These are phyloP conservation scores for Limtongia smithiae DNA, from an alignment of 805 yeast genomes.

Conservation along the genomic window DNA sequence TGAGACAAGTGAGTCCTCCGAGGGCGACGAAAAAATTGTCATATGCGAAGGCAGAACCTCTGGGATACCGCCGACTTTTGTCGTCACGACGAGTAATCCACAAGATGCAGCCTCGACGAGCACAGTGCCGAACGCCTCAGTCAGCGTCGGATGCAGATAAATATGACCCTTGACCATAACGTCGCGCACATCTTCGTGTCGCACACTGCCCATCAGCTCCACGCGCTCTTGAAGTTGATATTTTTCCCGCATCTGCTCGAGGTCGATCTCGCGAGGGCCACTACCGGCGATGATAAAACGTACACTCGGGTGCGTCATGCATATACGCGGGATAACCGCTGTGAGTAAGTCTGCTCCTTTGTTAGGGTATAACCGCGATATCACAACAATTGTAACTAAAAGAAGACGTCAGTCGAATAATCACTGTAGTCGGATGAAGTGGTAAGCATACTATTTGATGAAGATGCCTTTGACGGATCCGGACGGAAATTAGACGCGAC, in stretches of 20 bases:
- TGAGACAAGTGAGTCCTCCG: slow-evolving; percentile 73
- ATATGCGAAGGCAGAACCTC: slow-evolving; percentile 90
- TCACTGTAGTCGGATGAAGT: too few relatives aligned
- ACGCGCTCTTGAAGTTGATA: slow-evolving; percentile 84
- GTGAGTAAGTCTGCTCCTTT: slow-evolving; percentile 90
- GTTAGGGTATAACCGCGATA: slow-evolving; percentile 88
- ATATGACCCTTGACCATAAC: slow-evolving; percentile 93
- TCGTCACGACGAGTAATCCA: slow-evolving; percentile 88
- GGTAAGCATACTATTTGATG: slow-evolving; percentile 38
- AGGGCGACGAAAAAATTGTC: slow-evolving; percentile 88
- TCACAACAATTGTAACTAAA: slow-evolving; percentile 73
- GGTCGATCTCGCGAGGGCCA: slow-evolving; percentile 91
- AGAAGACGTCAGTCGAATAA: background rate
- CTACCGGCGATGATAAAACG: slow-evolving; percentile 89
- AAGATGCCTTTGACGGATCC: slow-evolving; percentile 35
- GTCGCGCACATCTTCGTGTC: slow-evolving; percentile 89
- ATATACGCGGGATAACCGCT: slow-evolving; percentile 80
- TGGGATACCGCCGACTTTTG: slow-evolving; percentile 96
- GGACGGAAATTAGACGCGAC: slow-evolving; percentile 69
- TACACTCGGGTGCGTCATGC: slow-evolving; percentile 58
- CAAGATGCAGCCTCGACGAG: slow-evolving; percentile 97
- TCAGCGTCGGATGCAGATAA: slow-evolving; percentile 85
- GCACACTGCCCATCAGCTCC: slow-evolving; percentile 75
- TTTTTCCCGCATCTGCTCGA: slow-evolving; percentile 92
- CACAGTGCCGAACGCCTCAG: slow-evolving; percentile 98